Conservation (phyloP, 192 early-diverging fungal genomes). For the Coemansia sp. region DNA sequence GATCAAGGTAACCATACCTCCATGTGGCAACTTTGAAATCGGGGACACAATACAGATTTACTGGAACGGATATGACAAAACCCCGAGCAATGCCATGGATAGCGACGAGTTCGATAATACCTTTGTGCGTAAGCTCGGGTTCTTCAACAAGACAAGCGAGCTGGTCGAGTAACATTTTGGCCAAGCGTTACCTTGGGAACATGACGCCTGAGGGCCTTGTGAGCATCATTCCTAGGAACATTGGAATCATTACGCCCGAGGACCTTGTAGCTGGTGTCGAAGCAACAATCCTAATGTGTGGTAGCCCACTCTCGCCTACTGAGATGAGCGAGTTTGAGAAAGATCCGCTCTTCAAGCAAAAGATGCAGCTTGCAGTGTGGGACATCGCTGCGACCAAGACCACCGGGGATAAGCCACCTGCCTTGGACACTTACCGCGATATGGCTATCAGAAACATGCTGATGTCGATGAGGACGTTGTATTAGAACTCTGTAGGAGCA, state of each 20-base stretch:
- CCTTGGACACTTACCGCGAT: conserved; percentile 45
- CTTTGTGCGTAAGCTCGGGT: conserved; percentile 46
- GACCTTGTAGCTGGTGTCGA: too few relatives aligned
- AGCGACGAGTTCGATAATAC: conserved; percentile 47
- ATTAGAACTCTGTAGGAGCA: too few relatives aligned
- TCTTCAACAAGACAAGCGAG: conserved; percentile 55
- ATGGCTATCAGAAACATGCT: conserved; percentile 48
- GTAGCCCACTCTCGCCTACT: conserved; percentile 50
- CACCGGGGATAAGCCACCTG: conserved; percentile 47
- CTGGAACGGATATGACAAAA: too few relatives aligned
- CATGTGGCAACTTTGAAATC: too few relatives aligned
- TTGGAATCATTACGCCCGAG: too few relatives aligned
- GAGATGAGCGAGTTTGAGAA: conserved; percentile 52
- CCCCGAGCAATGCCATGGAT: conserved; percentile 10
- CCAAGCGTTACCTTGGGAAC: conserved; percentile 56
- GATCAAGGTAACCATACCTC: too few relatives aligned
- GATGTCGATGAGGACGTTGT: too few relatives aligned
- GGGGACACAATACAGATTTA: too few relatives aligned
- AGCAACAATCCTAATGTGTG: conserved; percentile 13
- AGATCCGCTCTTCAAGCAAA: conserved; percentile 57
- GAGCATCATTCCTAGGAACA: conserved; percentile 33
- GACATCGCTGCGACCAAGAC: conserved; percentile 57
- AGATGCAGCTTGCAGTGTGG: conserved; percentile 60
- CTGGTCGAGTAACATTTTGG: conserved; percentile 60
- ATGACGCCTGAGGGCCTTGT: conserved; percentile 11